Evolutionary conservation across 192 early-diverging fungal species (phyloP).

Genomic region (Spizellomyces sp.): DNA sequence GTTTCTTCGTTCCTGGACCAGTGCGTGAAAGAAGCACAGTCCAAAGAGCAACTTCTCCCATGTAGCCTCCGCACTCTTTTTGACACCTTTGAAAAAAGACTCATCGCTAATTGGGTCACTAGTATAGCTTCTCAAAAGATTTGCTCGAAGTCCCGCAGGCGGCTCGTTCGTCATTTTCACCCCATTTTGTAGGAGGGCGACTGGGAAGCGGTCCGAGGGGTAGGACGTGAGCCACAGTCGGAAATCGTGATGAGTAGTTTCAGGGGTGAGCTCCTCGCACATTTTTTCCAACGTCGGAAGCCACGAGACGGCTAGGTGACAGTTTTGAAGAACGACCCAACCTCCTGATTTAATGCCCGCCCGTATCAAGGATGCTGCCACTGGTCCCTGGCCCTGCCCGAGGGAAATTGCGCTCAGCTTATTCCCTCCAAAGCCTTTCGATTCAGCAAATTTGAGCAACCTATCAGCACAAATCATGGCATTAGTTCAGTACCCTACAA

Average conservation of each 20-base stretch:
- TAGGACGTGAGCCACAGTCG: slow-evolving; percentile 64
- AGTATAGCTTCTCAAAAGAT: slow-evolving; percentile 53
- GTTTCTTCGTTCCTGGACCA: slow-evolving; percentile 63
- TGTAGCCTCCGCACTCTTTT: slow-evolving; percentile 44
- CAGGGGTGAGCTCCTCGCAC: slow-evolving; percentile 62
- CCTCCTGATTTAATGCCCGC: slow-evolving; percentile 50
- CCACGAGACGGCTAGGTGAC: slow-evolving; percentile 63
- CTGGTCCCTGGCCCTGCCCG: slow-evolving; percentile 63
- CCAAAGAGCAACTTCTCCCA: slow-evolving; percentile 65
- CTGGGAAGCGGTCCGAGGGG: slow-evolving; percentile 63
- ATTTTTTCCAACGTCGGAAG: slow-evolving; percentile 63
- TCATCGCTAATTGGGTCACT: slow-evolving; percentile 61
- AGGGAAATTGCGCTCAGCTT: slow-evolving; percentile 55
- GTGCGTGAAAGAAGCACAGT: slow-evolving; percentile 63
- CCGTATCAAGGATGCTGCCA: slow-evolving; percentile 60
- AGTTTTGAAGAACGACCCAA: slow-evolving; percentile 68
- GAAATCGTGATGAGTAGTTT: slow-evolving; percentile 55
- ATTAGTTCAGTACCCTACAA: neutral
- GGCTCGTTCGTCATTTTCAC: slow-evolving; percentile 70
- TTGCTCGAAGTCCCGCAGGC: slow-evolving; percentile 58
- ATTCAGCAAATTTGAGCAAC: slow-evolving; percentile 58
- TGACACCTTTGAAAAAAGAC: slow-evolving; percentile 55
- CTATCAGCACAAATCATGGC: slow-evolving; percentile 15
- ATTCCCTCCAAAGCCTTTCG: slow-evolving; percentile 49
- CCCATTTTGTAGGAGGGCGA: slow-evolving; percentile 62